Evolutionary conservation across 352 stramenopile species (phyloP).

Genomic region (Globisporangium carolinianum): DNA sequence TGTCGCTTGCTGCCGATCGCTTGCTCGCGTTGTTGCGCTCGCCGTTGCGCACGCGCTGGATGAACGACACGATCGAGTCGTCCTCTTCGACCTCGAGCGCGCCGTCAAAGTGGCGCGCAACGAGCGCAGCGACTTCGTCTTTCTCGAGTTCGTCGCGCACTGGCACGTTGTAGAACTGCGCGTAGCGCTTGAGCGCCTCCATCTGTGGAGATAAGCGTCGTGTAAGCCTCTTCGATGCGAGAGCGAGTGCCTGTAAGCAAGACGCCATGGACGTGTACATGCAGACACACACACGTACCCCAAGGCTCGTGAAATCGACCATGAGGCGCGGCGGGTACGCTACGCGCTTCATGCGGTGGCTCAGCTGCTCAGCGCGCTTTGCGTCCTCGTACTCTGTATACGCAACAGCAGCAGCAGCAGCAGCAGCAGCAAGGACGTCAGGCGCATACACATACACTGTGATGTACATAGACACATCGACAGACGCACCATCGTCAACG

Average conservation of each 20-base stretch:
- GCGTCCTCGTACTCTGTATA: constrained; percentile 26
- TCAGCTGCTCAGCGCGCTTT: constrained; percentile 21
- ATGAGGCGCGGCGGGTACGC: constrained; percentile 73
- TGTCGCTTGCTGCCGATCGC: constrained; percentile 25
- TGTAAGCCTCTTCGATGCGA: not conserved
- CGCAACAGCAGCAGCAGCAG: not conserved
- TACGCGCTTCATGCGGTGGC: constrained; percentile 39
- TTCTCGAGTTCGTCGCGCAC: constrained; percentile 52
- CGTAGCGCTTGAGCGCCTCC: constrained; percentile 68
- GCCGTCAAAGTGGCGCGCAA: constrained; percentile 75
- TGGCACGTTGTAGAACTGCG: constrained; percentile 72
- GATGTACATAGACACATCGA: not conserved
- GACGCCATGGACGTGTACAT: too few relatives aligned
- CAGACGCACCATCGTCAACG: constrained; percentile 29
- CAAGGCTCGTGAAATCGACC: constrained; percentile 79
- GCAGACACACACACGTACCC: constrained; percentile 27
- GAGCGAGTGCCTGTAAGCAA: not conserved
- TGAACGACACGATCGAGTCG: constrained; percentile 82
- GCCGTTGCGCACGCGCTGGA: constrained; percentile 79
- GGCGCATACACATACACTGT: not conserved
- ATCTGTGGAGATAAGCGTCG: constrained; percentile 22
- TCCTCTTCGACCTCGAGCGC: constrained; percentile 80
- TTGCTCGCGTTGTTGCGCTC: constrained; percentile 48
- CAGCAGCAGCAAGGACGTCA: not conserved
- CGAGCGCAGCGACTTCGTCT: constrained; percentile 65